Conservation (phyloP, 2,329 filamentous ascomycete species). For the Fusarium dimerum region DNA sequence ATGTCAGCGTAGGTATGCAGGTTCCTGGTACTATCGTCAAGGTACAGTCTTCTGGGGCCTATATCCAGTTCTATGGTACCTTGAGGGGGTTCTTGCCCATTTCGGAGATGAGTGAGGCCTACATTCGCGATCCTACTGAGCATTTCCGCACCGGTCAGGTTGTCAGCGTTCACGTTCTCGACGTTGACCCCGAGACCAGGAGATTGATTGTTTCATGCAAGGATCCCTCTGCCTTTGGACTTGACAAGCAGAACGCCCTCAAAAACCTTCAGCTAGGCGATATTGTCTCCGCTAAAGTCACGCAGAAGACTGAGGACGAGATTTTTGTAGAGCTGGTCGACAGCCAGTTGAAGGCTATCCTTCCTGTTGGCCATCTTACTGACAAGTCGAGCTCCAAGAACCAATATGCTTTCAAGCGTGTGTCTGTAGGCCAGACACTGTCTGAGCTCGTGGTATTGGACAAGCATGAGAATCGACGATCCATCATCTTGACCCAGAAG, state of each 20-base stretch:
- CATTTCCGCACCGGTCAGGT: conserved; percentile 92
- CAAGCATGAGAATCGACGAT: conserved; percentile 75
- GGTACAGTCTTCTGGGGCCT: conserved; percentile 74
- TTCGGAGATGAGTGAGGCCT: conserved; percentile 97
- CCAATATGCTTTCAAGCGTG: conserved; percentile 73
- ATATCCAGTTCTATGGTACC: conserved; percentile 87
- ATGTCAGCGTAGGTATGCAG: conserved; percentile 72
- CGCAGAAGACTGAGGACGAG: conserved; percentile 78
- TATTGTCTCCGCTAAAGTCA: conserved; percentile 75
- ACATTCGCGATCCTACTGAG: conserved; percentile 82
- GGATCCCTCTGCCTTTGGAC: conserved; percentile 75
- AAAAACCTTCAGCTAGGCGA: conserved; percentile 72
- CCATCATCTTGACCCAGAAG: conserved; percentile 80
- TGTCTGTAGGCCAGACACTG: conserved; percentile 81
- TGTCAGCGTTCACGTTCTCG: conserved; percentile 84
- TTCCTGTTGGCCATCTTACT: conserved; percentile 77
- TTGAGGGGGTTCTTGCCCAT: conserved; percentile 87
- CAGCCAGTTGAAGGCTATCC: conserved; percentile 72
- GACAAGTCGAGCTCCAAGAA: conserved; percentile 84
- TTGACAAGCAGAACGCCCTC: conserved; percentile 75
- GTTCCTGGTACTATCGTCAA: conserved; percentile 86
- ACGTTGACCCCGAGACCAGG: conserved; percentile 69
- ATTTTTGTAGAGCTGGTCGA: conserved; percentile 75
- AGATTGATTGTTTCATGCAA: conserved; percentile 91
- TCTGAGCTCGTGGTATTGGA: conserved; percentile 83